phyloP scores from a whole-genome alignment of 2,329 filamentous ascomycete genomes.

The Eutypa lata region DNA sequence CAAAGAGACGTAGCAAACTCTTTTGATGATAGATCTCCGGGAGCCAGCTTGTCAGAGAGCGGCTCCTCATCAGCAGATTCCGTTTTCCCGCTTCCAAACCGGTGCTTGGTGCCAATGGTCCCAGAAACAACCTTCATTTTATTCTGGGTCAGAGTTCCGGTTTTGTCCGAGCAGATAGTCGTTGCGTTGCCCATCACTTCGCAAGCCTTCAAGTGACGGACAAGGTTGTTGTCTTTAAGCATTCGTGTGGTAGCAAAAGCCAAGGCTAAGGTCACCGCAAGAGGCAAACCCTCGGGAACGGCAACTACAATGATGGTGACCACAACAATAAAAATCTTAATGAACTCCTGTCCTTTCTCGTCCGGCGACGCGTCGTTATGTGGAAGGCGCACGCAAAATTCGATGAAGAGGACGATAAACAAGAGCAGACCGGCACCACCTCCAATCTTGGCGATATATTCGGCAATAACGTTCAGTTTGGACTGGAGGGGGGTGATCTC shows the following conservation, averaged over 20 bases:
- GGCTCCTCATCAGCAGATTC: constrained; percentile 17
- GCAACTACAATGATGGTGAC: constrained; percentile 79
- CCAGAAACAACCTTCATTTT: constrained; percentile 66
- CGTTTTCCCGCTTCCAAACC: constrained; percentile 44
- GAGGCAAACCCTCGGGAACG: constrained; percentile 72
- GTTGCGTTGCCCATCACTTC: constrained; percentile 81
- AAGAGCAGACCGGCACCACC: constrained; percentile 74
- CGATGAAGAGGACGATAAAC: constrained; percentile 82
- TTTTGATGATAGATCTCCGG: constrained; percentile 37
- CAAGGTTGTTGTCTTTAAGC: constrained; percentile 74
- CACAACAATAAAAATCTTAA: constrained; percentile 74
- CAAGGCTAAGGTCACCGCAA: constrained; percentile 74
- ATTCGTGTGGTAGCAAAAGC: constrained; percentile 76
- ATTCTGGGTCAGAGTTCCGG: constrained; percentile 64
- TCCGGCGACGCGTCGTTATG: constrained; percentile 54
- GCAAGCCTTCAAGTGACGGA: constrained; percentile 72
- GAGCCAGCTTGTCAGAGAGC: constrained; percentile 6
- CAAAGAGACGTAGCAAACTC: constrained; percentile 47
- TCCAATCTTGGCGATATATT: constrained; percentile 75
- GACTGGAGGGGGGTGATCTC: constrained; percentile 75
- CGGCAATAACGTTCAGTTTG: constrained; percentile 71
- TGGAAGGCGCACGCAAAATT: constrained; percentile 71
- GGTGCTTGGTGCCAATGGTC: constrained; percentile 52
- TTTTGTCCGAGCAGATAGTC: constrained; percentile 67
- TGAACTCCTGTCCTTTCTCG: constrained; percentile 73